Evolutionary conservation across 768 basidiomycete species (phyloP).

Genomic region (Psilocybe tampanensis): DNA sequence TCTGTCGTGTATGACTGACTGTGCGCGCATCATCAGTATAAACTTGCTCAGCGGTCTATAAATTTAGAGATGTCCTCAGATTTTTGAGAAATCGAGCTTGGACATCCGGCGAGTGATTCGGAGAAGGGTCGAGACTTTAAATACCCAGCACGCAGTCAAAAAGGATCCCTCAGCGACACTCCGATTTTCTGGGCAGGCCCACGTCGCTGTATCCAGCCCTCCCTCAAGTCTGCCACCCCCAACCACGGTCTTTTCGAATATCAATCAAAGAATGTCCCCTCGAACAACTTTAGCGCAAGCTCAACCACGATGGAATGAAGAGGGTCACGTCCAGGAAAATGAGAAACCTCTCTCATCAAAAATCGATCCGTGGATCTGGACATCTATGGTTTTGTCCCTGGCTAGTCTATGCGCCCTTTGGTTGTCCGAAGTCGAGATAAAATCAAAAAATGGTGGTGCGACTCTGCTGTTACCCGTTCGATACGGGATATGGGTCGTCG

Average conservation of each 20-base stretch:
- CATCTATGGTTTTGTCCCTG: slow-evolving; percentile 4
- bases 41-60: neutral
- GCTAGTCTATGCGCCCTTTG: slow-evolving; percentile 1
- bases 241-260: no score
- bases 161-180: neutral
- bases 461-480: neutral
- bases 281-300: neutral
- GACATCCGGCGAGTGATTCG: no score
- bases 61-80: no score
- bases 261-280: neutral
- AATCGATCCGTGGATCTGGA: slow-evolving; percentile 14
- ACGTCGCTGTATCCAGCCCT: neutral
- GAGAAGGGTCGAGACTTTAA: no score
- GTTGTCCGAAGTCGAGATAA: neutral
- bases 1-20: neutral
- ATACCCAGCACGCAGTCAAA: no score
- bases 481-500: neutral
- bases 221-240: no score
- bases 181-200: neutral
- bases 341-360: slow-evolving; percentile 3
- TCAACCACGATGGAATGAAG: no score
- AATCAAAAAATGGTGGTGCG: neutral
- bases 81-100: no score
- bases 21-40: neutral
- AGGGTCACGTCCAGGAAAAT: neutral